Base-by-base conservation (phyloP, 2,329 filamentous ascomycete species). In the Apiospora saccharicola region DNA sequence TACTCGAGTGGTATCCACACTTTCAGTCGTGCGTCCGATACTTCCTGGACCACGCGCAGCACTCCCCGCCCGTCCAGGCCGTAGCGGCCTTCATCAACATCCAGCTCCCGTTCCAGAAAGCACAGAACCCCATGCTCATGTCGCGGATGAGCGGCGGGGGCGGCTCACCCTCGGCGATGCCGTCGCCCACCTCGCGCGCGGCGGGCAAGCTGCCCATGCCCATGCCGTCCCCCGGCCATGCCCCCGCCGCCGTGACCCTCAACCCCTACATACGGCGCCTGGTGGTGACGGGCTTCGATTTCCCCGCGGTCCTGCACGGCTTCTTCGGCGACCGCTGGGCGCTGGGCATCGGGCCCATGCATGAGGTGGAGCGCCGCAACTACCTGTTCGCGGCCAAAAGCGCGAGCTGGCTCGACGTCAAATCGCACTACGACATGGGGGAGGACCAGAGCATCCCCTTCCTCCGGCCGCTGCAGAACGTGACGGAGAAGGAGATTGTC, bases 321-420 rank as follows among this genome's bases (percentile, higher is more conserved):
- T 98, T 98, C 85, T 99, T 98, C 78, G 96, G 96, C n/a, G 94
- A 98, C 75, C 93, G 97, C 80, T 99, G 95, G 94, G 83, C 86
- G 46, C 86, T 89, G 26, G 96, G 96, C 1, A 88, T 98, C 68
- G 93, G 95, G 0, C 90, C 91, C 14, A 86, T 98, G 73, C 93
- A 97, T 79, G 94, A 98, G 81, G 92, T 93, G 75, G 96, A 99
- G 83, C 90, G 96, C 70, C 90, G 94, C 71, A 99, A 99, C 81
- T 99, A 96, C 80, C 88, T 99, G 46, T 98, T 98, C 80, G 94
- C 96, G 0, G 94, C 95, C 16, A 99, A 98, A 85, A 96, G 94
- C 79, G 93, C 93, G 37, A 94, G 90, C 69, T 98, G 96, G 96
- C 88, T 94, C 26, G 91, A 90, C 70, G 95, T 98, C 78, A 98